Conservation (phyloP, 371 early-diverging fungal genomes). For the Mortierella sp. region DNA sequence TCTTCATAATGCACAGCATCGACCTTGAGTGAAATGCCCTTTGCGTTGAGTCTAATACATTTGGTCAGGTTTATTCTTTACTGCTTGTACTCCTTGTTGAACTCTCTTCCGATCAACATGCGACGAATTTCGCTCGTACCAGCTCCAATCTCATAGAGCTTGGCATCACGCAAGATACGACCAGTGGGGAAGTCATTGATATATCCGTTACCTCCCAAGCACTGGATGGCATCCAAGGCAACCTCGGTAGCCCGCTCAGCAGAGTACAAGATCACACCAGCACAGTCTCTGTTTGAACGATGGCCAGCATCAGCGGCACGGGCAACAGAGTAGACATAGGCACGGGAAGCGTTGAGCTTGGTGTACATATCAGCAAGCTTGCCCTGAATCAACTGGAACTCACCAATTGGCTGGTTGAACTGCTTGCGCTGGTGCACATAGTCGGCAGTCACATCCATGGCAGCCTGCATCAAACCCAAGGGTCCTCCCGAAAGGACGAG, state of each 20-base stretch:
- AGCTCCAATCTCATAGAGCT: constrained; percentile 98
- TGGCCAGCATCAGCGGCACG: constrained; percentile 87
- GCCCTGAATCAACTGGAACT: constrained; percentile 95
- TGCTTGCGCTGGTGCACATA: constrained; percentile 94
- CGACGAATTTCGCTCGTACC: constrained; percentile 97
- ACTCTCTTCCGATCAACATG: constrained; percentile 92
- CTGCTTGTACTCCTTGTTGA: constrained; percentile 66
- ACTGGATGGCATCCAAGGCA: constrained; percentile 96
- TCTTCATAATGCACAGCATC: no score
- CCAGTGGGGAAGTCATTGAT: constrained; percentile 96
- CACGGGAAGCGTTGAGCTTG: constrained; percentile 89
- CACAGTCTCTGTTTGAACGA: constrained; percentile 92
- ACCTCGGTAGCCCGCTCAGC: constrained; percentile 97
- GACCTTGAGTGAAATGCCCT: no score
- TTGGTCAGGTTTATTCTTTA: constrained; percentile 6
- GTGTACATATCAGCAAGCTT: constrained; percentile 98
- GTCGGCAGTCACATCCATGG: constrained; percentile 84
- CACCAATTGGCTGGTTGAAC: constrained; percentile 87
- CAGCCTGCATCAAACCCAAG: constrained; percentile 92
- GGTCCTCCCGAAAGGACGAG: constrained; percentile 96
- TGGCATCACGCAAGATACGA: constrained; percentile 95
- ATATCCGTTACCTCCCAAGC: constrained; percentile 95
- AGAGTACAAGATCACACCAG: constrained; percentile 94
- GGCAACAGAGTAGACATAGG: constrained; percentile 94
- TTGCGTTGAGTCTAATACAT: no score